Evolutionary conservation across 2,329 filamentous ascomycete genomes (phyloP).

Genomic region (Pestalotiopsis sp.): DNA sequence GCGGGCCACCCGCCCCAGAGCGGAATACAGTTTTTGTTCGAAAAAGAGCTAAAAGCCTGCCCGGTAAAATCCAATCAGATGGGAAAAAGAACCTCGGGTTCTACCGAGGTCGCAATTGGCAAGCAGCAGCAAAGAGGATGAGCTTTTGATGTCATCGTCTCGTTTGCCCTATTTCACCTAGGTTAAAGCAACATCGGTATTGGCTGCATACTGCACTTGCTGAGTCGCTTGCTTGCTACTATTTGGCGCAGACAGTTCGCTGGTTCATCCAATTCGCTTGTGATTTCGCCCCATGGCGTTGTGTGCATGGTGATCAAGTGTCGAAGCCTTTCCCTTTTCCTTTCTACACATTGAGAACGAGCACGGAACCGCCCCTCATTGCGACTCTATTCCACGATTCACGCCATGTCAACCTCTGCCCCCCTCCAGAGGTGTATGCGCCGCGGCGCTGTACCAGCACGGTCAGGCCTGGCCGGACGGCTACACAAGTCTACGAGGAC

Average conservation of each 20-base stretch:
- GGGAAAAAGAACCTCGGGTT: constrained; percentile 5
- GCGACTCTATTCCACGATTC: neutral
- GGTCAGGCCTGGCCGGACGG: constrained; percentile 20
- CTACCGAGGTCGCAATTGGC: constrained; percentile 5
- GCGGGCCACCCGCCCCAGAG: neutral
- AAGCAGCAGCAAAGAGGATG: neutral
- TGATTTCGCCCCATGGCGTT: neutral
- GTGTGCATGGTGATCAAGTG: neutral
- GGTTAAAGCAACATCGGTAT: neutral
- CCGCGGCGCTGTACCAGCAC: constrained; percentile 24
- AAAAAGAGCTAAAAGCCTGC: neutral
- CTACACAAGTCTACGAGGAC: constrained; percentile 24
- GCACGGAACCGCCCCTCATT: neutral
- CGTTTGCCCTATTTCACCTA: neutral
- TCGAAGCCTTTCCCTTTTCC: neutral
- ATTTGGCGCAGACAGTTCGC: neutral
- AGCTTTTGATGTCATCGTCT: constrained; percentile 8
- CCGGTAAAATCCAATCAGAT: neutral
- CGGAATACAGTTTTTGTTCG: neutral
- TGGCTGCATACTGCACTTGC: neutral
- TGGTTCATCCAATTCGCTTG: neutral
- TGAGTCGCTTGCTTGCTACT: neutral
- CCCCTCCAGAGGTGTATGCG: constrained; percentile 29
- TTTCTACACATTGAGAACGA: neutral
- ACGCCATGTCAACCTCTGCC: constrained; percentile 28